Base-by-base conservation (phyloP, 345 rosid genomes). In the Mercurialis annua region DNA sequence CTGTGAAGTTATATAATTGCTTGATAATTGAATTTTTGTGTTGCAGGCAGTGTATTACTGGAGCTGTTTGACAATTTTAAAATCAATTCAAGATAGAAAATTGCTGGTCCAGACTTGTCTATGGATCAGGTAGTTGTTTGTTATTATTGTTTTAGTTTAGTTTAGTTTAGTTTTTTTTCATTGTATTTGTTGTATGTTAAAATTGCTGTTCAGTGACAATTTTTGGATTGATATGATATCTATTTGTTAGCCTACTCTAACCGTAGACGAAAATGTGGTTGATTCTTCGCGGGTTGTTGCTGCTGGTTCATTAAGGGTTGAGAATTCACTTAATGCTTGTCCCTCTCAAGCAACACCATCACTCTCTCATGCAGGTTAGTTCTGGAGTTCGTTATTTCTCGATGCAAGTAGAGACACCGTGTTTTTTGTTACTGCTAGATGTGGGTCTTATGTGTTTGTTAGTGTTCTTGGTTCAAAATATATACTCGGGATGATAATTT, bases 281-380 rank as follows among this genome's bases (percentile, higher is more conserved):
- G 27, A 40, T 72, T 57, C 59, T 70, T 64, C 65, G 7, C 69
- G 76, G 84, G 80, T 64, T 47, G 29, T 63, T 70, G 42, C 63
- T 15, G 48, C 44, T 77, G 84, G 65, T 59, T 17, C 81, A 64
- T 49, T 69, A 20, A 72, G 64, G 63, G 76, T 66, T 36, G 59
- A 63, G 47, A 53, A 43, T 74, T 68, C 74, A 24, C 44, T 72
- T 14, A 68, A 62, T 69, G 72, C 81, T 18, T 71, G 58, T 53
- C 67, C 76, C 48, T 63, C 73, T 46, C 73, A 79, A 36, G 47
- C 71, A 43, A 50, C 70, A 46, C 73, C 63, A n/a, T 51, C 72
- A 64, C 65, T 71, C 60, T 58, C 69, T 58, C 50, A 54, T 55
- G 78, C 75, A 81, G 86, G 86, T 87, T 73, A 38, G 80, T 69